phyloP scores from a whole-genome alignment of 805 yeast genomes.

The Yamadazyma olivae region DNA sequence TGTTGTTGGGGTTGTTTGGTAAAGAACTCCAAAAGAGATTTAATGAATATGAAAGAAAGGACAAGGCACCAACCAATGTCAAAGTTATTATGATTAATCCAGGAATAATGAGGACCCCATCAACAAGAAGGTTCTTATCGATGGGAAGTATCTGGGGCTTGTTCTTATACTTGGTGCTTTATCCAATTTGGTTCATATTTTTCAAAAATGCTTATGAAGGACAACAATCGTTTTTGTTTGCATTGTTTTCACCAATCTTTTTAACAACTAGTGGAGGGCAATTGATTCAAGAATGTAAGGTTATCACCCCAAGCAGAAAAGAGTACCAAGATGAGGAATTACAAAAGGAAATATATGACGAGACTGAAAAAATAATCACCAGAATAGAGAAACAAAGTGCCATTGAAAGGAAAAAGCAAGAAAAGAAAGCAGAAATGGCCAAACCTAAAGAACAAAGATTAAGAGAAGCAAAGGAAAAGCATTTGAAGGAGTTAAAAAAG shows the following conservation, averaged over 20 bases:
- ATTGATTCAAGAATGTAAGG: conserved; percentile 69
- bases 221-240: conserved; percentile 71
- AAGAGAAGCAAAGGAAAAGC: conserved; percentile 15
- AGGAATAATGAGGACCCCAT: conserved; percentile 85
- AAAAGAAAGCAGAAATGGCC: conserved; percentile 16
- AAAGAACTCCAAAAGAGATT: conserved; percentile 71
- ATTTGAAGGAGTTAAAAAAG: conserved; percentile 13
- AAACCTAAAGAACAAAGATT: conserved; percentile 17
- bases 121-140: conserved; percentile 73
- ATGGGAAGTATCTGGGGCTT: conserved; percentile 70
- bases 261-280: conserved; percentile 61
- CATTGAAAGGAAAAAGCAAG: conserved; percentile 49
- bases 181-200: conserved; percentile 82
- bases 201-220: conserved; percentile 77
- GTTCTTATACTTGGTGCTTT: conserved; percentile 56
- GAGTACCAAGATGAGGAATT: conserved; percentile 64
- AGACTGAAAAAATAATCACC: conserved; percentile 56
- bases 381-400: conserved; percentile 71
- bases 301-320: conserved; percentile 50
- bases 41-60: conserved; percentile 58
- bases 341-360: conserved; percentile 58
- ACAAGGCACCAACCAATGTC: conserved; percentile 67
- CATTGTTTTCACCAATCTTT: conserved; percentile 69
- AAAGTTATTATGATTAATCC: conserved; percentile 81
- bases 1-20: conserved; percentile 72